These are phyloP conservation scores for Aurinia saxatilis DNA, from an alignment of 345 rosid species.

Conservation along the genomic window DNA sequence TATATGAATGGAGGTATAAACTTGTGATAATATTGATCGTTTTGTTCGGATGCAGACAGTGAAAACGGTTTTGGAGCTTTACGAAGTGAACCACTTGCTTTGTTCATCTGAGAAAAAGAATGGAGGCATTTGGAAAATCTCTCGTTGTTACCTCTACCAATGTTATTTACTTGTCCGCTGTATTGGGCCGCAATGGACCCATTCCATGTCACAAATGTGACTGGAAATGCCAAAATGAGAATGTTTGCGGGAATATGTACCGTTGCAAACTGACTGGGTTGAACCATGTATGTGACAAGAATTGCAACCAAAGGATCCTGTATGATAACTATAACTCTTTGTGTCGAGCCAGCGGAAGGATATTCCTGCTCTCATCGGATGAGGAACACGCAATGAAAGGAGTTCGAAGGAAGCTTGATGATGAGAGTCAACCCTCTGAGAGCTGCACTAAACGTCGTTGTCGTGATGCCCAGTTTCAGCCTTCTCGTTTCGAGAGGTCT, in stretches of 20 bases:
- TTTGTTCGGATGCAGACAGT: not conserved
- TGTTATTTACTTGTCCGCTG: conserved; percentile 71
- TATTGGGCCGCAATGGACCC: conserved; percentile 60
- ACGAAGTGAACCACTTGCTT: not conserved
- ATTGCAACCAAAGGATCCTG: conserved; percentile 88
- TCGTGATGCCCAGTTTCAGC: conserved; percentile 29
- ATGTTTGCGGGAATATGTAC: conserved; percentile 81
- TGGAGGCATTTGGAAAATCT: conserved; percentile 79
- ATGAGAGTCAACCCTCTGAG: conserved; percentile 59
- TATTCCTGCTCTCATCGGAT: conserved; percentile 59
- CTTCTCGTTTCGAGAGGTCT: conserved; percentile 85
- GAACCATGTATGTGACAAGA: conserved; percentile 95
- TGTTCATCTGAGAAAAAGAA: too few species aligned
- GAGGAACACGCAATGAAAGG: conserved; percentile 92
- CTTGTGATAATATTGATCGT: not conserved
- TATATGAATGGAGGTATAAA: not conserved
- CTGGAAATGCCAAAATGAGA: conserved; percentile 87
- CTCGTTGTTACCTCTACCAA: conserved; percentile 46
- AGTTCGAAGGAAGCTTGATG: conserved; percentile 89
- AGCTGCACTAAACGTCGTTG: conserved; percentile 73
- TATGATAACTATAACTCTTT: conserved; percentile 89
- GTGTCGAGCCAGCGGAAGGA: conserved; percentile 74
- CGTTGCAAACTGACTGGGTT: conserved; percentile 81
- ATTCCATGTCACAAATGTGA: conserved; percentile 68
- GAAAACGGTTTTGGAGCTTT: not conserved